Evolutionary conservation across 1,139 yeast genomes (phyloP).

Genomic region (Blastobotrys serpentis): DNA sequence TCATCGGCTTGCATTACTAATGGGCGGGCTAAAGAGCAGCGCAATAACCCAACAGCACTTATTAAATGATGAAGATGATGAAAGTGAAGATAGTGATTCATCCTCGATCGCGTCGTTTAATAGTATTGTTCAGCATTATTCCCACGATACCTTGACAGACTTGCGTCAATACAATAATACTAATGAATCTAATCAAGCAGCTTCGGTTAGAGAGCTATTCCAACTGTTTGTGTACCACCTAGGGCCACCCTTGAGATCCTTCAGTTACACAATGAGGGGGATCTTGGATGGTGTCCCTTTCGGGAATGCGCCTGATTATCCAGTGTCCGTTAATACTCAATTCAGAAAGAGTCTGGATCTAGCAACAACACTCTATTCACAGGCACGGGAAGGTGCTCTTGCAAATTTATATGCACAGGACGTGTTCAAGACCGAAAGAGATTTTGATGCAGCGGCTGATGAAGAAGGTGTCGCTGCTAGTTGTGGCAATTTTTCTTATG

Average conservation of each 20-base stretch:
- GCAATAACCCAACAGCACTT: conserved; percentile 64
- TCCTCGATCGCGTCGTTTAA: conserved; percentile 20
- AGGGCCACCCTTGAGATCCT: conserved; percentile 72
- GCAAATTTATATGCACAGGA: conserved; percentile 58
- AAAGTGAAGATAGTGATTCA: conserved; percentile 17
- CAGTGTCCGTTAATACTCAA: conserved; percentile 43
- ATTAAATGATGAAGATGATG: conserved; percentile 37
- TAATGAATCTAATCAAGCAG: conserved; percentile 2
- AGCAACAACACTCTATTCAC: conserved; percentile 56
- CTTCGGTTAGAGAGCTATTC: conserved; percentile 49
- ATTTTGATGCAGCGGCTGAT: conserved; percentile 50
- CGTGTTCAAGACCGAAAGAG: conserved; percentile 43
- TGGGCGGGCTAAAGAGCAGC: conserved; percentile 68
- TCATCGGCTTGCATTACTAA: conserved; percentile 52
- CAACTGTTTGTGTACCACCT: conserved; percentile 63
- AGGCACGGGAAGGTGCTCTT: conserved; percentile 58
- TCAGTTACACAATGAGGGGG: conserved; percentile 54
- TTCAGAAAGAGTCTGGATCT: conserved; percentile 50
- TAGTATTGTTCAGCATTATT: conserved; percentile 6
- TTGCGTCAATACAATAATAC: neutral
- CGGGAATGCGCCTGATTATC: conserved; percentile 40
- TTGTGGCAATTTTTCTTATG: conserved; percentile 74
- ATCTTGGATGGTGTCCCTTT: conserved; percentile 63
- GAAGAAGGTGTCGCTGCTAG: conserved; percentile 84
- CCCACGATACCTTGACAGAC: conserved; percentile 1